Evolutionary conservation across 495 filamentous ascomycete genomes (phyloP).

Genomic region (Alectoria sarmentosa): DNA sequence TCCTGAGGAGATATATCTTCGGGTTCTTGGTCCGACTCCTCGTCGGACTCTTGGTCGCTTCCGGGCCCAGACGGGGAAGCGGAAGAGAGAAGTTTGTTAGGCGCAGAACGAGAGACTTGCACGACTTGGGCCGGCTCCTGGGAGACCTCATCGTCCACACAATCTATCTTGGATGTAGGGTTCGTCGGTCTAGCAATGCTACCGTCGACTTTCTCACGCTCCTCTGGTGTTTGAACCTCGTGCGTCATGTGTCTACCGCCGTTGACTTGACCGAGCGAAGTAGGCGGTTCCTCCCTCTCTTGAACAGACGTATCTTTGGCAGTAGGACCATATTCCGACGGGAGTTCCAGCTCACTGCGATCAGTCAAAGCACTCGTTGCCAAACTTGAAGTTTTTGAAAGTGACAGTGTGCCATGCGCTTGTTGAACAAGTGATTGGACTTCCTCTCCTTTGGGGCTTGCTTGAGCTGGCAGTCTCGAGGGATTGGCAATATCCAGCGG

Average conservation of each 20-base stretch:
- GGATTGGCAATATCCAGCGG: slow-evolving; percentile 32
- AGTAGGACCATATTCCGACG: neutral
- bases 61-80: neutral
- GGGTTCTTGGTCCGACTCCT: neutral
- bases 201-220: neutral
- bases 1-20: neutral
- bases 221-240: neutral
- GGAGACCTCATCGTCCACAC: neutral
- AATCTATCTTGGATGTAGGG: neutral
- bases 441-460: neutral
- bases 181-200: neutral
- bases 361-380: neutral
- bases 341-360: neutral
- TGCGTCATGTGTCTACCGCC: neutral
- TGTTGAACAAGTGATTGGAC: neutral
- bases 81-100: neutral
- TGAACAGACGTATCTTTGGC: neutral
- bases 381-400: neutral
- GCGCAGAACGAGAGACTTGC: neutral
- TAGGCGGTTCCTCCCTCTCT: neutral
- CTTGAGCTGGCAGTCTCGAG: neutral
- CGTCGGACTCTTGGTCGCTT: neutral
- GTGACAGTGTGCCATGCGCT: neutral
- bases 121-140: neutral
- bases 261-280: neutral